phyloP scores from a whole-genome alignment of 768 basidiomycete species.

The Pisolithus albus region DNA sequence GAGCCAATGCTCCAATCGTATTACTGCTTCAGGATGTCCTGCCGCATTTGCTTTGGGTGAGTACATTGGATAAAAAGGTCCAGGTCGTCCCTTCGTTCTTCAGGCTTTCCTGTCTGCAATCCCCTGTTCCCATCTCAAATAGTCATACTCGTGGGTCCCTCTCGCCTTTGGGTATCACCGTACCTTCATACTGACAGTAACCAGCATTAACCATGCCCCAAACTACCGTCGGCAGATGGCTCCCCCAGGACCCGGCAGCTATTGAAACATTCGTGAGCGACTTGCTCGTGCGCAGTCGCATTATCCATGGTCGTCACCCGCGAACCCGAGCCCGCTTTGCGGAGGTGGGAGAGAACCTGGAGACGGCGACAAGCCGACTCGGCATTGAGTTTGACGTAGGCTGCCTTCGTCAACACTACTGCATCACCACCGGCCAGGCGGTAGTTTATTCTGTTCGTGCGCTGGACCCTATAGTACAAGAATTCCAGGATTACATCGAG shows the following conservation, averaged over 20 bases:
- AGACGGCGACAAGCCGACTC: neutral
- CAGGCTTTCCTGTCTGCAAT: neutral
- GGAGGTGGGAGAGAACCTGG: neutral
- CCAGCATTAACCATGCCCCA: neutral
- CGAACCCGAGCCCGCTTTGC: neutral
- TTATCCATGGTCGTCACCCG: neutral
- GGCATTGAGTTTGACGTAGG: neutral
- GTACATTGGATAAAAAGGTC: neutral
- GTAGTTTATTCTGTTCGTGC: neutral
- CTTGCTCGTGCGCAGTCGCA: neutral
- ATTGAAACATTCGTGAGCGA: slow-evolving; percentile 11
- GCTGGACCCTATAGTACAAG: slow-evolving; percentile 9
- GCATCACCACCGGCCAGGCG: slow-evolving; percentile 18
- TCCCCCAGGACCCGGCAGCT: slow-evolving; percentile 10
- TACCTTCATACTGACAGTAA: neutral
- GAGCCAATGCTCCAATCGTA: too few relatives aligned
- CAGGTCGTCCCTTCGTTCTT: neutral
- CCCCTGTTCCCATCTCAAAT: neutral
- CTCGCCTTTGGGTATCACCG: neutral
- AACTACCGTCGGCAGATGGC: slow-evolving; percentile 9
- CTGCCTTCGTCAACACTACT: slow-evolving; percentile 7
- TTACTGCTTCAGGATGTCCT: too few relatives aligned
- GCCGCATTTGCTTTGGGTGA: too few relatives aligned
- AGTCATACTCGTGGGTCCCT: too few relatives aligned
- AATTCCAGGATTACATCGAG: slow-evolving; percentile 20